Conservation (phyloP, 306 rosid species). For the Dalbergia oliveri region DNA sequence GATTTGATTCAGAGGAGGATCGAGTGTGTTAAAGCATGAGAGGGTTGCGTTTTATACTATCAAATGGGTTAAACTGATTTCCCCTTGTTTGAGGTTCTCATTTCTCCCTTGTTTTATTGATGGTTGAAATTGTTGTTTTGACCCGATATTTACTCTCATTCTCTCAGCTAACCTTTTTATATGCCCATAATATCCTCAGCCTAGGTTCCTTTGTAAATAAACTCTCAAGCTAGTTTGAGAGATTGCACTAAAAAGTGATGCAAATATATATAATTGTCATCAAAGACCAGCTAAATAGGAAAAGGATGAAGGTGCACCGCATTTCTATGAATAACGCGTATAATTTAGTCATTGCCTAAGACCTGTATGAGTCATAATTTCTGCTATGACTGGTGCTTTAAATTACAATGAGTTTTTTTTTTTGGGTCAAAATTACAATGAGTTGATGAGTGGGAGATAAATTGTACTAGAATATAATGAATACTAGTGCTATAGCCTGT, state of each 20-base stretch:
- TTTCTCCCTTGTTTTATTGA: slow-evolving; percentile 22
- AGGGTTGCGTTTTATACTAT: slow-evolving; percentile 27
- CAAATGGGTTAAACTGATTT: not conserved
- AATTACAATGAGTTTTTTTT: too few species aligned
- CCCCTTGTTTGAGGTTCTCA: slow-evolving; percentile 8
- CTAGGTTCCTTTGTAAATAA: not conserved
- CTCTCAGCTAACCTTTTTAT: not conserved
- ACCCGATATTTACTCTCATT: slow-evolving; percentile 44
- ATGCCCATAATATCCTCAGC: not conserved
- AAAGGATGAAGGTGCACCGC: not conserved
- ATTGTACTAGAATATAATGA: too few species aligned
- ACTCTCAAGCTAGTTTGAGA: not conserved
- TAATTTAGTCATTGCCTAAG: not conserved
- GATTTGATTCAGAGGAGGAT: not conserved
- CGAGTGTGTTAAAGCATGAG: not conserved
- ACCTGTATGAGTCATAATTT: too few species aligned
- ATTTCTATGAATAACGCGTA: not conserved
- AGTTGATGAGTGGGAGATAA: too few species aligned
- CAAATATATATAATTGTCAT: not conserved
- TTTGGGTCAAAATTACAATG: too few species aligned
- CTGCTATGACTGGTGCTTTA: too few species aligned
- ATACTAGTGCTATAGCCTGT: too few species aligned
- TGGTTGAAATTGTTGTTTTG: slow-evolving; percentile 38
- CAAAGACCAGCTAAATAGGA: slow-evolving; percentile 14
- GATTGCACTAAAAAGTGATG: not conserved